Evolutionary conservation across 2,329 filamentous ascomycete species (phyloP), one percentile per base, ranked within the genome.

Genomic region (Cladosporium austrohemisphaericum): DNA sequence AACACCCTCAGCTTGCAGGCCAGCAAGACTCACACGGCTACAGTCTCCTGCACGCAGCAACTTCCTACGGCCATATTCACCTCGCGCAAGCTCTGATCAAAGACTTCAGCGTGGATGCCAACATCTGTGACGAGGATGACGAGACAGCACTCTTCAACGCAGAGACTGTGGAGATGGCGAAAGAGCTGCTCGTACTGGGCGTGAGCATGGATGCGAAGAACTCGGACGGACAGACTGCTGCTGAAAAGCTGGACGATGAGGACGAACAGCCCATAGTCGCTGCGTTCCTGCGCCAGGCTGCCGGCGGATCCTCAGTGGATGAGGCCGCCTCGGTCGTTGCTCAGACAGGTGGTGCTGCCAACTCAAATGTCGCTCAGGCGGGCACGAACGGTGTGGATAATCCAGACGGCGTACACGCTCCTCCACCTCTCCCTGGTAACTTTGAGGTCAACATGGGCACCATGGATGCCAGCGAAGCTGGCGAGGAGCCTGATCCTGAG

Each of bases 91-190:
- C 81, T 0, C 78, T 98, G 5, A 76, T 95, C 22, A 75, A 75
- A 38, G 87, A 92, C 26, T 88, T 91, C 69, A 71, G 82, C 10
- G 91, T 92, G 19, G 75, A 91, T 52, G 80, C 90, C 40, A 85
- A 96, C 65, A 74, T 96, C 45, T 80, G 79, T 57, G 93, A 98
- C 65, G 88, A 95, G 67, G 93, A 98, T 66, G 81, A 84, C 50
- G 93, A 98, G 71, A 96, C 92, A 1, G 86, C 92, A n/a, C 75
- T 98, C 4, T 98, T 95, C 64, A 88, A 90, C n/a, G 83, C 84
- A 22, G 93, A 98, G 69, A 88, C 82, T 0, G 75, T 86, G 41
- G 84, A 87, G 3, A 84, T 89, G 35, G 92, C 92, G 16, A 81
- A 80, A 59, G 79, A 84, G 45, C 75, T 98, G 6, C 80, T 97